phyloP scores from a whole-genome alignment of 768 basidiomycete genomes.

The Suillus hirtellus region DNA sequence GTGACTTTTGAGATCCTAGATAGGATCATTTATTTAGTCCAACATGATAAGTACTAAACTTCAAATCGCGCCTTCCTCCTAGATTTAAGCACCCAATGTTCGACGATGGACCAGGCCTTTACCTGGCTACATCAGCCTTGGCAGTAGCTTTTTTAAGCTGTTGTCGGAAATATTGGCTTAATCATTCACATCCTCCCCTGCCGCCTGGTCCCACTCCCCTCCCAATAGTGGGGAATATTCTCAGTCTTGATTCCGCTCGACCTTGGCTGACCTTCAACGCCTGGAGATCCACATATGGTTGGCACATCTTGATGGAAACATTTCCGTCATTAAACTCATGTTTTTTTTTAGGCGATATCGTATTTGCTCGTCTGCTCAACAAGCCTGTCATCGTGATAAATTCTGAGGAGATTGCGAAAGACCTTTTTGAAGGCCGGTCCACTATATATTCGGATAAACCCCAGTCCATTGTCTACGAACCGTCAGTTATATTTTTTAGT shows the following conservation, averaged over 20 bases:
- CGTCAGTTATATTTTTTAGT: constrained; percentile 12
- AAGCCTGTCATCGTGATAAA: constrained; percentile 20
- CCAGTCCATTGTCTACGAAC: constrained; percentile 15
- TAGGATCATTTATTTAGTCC: too few relatives aligned
- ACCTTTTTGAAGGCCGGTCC: constrained; percentile 29
- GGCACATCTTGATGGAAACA: not conserved
- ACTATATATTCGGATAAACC: constrained; percentile 30
- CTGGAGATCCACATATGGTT: constrained; percentile 23
- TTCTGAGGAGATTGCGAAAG: constrained; percentile 21
- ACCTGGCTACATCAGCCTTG: too few relatives aligned
- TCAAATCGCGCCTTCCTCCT: too few relatives aligned
- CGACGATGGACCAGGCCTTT: too few relatives aligned
- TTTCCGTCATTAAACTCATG: not conserved
- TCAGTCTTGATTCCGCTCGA: constrained; percentile 18
- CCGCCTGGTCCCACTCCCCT: constrained; percentile 22
- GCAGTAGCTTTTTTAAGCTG: too few relatives aligned
- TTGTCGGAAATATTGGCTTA: too few relatives aligned
- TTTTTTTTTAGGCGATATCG: constrained; percentile 18
- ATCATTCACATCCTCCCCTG: constrained; percentile 2
- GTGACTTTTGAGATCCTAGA: too few relatives aligned
- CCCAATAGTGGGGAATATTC: constrained; percentile 20
- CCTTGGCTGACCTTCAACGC: constrained; percentile 24
- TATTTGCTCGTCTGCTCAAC: constrained; percentile 22
- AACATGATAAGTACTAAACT: too few relatives aligned
- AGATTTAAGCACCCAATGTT: too few relatives aligned